Percentiles rank a stretch among this genome's conserved stretches.
Conservation (phyloP, 495 filamentous ascomycete genomes). For the Hapsidospora chrysogenum region DNA sequence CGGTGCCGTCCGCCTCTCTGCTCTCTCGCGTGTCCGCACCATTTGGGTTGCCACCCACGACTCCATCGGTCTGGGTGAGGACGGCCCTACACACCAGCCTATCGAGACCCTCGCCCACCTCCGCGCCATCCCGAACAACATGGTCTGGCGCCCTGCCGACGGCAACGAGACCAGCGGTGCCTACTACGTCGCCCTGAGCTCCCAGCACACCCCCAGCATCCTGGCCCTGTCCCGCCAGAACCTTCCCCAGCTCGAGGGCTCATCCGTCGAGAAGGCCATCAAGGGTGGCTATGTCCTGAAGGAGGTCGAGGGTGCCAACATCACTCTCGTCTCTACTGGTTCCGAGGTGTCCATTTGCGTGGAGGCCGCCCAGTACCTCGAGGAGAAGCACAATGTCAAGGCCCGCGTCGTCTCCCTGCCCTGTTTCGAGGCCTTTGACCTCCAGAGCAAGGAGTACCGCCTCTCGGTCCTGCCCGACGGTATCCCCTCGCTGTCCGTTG, state of each 20-base stretch:
- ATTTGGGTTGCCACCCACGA: slow-evolving; percentile 99
- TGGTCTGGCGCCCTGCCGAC: slow-evolving; percentile 99
- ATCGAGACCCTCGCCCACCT: slow-evolving; percentile 99
- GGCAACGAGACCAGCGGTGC: slow-evolving; percentile 97
- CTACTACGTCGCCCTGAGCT: slow-evolving; percentile 89
- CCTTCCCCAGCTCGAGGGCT: slow-evolving; percentile 92
- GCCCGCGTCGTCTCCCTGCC: slow-evolving; percentile 92
- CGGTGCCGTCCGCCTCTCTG: slow-evolving; percentile 84
- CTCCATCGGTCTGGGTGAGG: slow-evolving; percentile 97
- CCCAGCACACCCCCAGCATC: slow-evolving; percentile 81
- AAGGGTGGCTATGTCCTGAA: slow-evolving; percentile 90
- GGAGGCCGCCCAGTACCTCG: slow-evolving; percentile 78
- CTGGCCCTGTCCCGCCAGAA: slow-evolving; percentile 95
- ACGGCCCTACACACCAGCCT: slow-evolving; percentile 97
- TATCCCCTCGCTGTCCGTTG: slow-evolving; percentile 83
- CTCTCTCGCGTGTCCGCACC: slow-evolving; percentile 76
- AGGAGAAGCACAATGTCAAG: slow-evolving; percentile 72
- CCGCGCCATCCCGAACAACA: slow-evolving; percentile 97
- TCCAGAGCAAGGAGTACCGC: slow-evolving; percentile 84
- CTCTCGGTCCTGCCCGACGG: slow-evolving; percentile 83
- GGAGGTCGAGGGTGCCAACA: slow-evolving; percentile 64
- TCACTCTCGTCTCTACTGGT: slow-evolving; percentile 89
- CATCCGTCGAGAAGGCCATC: slow-evolving; percentile 66
- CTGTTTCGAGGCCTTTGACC: slow-evolving; percentile 95
- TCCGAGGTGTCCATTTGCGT: slow-evolving; percentile 91